Percentiles rank a stretch among this genome's conserved stretches.
Conservation (phyloP, 768 basidiomycete species). For the Boletus subparvulus region DNA sequence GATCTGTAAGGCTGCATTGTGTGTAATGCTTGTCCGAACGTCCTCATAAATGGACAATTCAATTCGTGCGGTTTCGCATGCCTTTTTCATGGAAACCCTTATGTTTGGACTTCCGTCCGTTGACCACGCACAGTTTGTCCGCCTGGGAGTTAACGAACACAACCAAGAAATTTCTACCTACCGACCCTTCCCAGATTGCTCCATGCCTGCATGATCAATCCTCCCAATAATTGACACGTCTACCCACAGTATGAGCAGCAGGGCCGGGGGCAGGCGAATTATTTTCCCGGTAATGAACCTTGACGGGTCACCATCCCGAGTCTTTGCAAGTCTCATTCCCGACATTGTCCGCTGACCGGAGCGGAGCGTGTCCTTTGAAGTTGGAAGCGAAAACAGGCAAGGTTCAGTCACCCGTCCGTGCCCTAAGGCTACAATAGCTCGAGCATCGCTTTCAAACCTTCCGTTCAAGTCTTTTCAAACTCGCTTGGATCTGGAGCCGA, state of each 20-base stretch:
- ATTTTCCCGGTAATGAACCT: not conserved
- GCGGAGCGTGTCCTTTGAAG: not conserved
- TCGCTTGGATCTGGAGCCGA: not conserved
- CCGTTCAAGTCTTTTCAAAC: not conserved
- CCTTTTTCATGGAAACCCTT: slow-evolving; percentile 11
- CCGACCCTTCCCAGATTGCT: slow-evolving; percentile 9
- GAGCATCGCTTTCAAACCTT: not conserved
- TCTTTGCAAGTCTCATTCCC: not conserved
- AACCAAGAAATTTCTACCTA: not conserved
- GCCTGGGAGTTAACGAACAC: not conserved
- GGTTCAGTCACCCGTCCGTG: not conserved
- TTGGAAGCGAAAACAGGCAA: not conserved
- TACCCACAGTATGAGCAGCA: not conserved
- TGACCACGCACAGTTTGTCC: not conserved
- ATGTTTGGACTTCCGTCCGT: slow-evolving; percentile 3
- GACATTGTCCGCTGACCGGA: not conserved
- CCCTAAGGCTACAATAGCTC: not conserved
- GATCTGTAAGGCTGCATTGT: slow-evolving; percentile 3
- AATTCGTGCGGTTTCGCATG: not conserved
- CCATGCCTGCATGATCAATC: not conserved
- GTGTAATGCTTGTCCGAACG: not conserved
- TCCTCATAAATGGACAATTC: not conserved
- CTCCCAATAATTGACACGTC: not conserved
- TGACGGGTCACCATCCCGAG: not conserved
- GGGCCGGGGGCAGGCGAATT: not conserved